Percentiles rank a stretch among this genome's conserved stretches.
These are phyloP conservation scores for Metschnikowia arizonensis DNA, from an alignment of 805 yeast species.

Conservation along the genomic window DNA sequence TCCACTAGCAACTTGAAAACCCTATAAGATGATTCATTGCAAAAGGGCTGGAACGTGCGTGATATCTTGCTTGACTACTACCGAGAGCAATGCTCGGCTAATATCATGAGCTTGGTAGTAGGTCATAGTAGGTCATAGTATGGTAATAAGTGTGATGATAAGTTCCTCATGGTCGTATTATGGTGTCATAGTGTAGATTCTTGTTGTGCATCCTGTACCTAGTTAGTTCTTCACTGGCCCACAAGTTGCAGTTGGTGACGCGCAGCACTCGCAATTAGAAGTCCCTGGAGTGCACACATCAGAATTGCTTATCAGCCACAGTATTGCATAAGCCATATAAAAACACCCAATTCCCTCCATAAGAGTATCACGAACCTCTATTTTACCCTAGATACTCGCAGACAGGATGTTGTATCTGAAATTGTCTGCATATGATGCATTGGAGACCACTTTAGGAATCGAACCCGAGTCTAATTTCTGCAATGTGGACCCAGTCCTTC, in stretches of 20 bases:
- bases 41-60: slow-evolving; percentile 67
- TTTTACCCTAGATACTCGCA: neutral
- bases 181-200: too few relatives aligned
- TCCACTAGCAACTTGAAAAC: slow-evolving; percentile 86
- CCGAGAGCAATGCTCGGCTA: slow-evolving; percentile 69
- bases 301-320: slow-evolving; percentile 15
- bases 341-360: neutral
- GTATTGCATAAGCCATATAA: neutral
- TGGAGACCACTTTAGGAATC: neutral
- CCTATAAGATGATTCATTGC: slow-evolving; percentile 59
- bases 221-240: too few relatives aligned
- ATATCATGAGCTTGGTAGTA: slow-evolving; percentile 86
- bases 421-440: slow-evolving; percentile 5
- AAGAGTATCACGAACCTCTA: neutral
- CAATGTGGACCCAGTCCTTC: slow-evolving; percentile 3
- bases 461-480: slow-evolving; percentile 12
- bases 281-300: neutral
- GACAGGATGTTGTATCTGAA: slow-evolving; percentile 11
- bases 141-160: too few relatives aligned
- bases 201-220: too few relatives aligned
- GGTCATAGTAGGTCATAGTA: too few relatives aligned
- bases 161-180: too few relatives aligned
- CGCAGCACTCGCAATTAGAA: too few relatives aligned
- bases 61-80: slow-evolving; percentile 77
- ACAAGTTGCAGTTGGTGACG: too few relatives aligned